Evolutionary conservation across 176 grass and related monocot species (phyloP).

Genomic region (Leersia perrieri): DNA sequence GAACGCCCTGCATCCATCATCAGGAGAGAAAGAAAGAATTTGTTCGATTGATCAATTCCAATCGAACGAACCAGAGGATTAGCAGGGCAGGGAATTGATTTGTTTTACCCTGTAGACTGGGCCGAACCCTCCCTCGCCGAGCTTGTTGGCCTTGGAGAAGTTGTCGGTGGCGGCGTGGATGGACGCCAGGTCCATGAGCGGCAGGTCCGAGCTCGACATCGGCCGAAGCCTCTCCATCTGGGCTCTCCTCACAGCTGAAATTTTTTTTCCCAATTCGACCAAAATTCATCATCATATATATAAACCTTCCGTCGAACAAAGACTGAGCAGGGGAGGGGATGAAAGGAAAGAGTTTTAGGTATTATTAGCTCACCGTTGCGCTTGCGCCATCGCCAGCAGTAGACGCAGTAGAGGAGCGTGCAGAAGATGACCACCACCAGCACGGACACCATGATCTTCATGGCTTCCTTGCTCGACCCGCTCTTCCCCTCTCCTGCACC

Average conservation of each 20-base stretch:
- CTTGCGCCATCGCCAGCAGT: conserved; percentile 96
- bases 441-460: conserved; percentile 68
- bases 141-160: conserved; percentile 82
- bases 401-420: conserved; percentile 75
- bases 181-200: conserved; percentile 63
- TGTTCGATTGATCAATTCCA: not conserved
- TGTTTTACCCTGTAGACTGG: conserved; percentile 66
- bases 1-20: conserved; percentile 39
- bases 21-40: too few species aligned
- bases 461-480: conserved; percentile 39
- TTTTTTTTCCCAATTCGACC: not conserved
- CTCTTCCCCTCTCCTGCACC: not conserved
- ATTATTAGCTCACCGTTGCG: conserved; percentile 71
- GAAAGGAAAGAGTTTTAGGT: too few species aligned
- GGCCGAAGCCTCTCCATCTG: conserved; percentile 56
- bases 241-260: conserved; percentile 56
- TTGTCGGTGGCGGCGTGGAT: conserved; percentile 73
- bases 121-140: conserved; percentile 93
- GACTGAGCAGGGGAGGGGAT: not conserved
- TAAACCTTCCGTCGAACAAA: not conserved
- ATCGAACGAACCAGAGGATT: too few species aligned
- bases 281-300: not conserved
- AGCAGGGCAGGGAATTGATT: too few species aligned
- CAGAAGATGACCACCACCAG: conserved; percentile 63
- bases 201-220: conserved; percentile 67